Base-by-base conservation (phyloP, 163 green algal species). In the Chlamydomonas reinhardtii region DNA sequence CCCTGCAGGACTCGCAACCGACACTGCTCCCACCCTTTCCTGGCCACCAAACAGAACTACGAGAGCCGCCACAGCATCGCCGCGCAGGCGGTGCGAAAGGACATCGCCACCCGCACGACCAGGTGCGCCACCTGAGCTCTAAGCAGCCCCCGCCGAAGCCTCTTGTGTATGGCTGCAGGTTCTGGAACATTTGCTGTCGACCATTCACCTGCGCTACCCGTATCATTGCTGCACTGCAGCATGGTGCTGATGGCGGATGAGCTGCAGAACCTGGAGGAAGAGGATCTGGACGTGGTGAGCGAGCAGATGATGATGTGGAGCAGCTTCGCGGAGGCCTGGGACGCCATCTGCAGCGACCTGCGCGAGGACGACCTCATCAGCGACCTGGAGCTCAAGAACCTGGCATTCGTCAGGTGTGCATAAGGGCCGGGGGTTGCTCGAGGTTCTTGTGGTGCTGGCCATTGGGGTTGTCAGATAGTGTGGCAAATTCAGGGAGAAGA, bases 251-350 rank as follows among this genome's bases (percentile, higher is more conserved):
- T 79, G 80, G 79, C 54, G 6, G 80, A 78, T 16, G 80, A 78
- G 54, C 80, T 79, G 20, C 12, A 71, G 4, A 39, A 65, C 32
- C 31, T 86, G 80, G 80, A 86, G 54, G 80, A 79, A 11, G 80
- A 79, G 14, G 80, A 86, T 29, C 69, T 86, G 54, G 80, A 86
- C n/a, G 80, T 80, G 69, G 80, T 86, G 32, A 69, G 35, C 17
- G 79, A 86, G 79, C 80, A 86, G 71, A 86, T 86, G 80, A 86
- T 86, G 80, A 86, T 86, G 80, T 86, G 80, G 80, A 74, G 54
- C 54, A 64, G n/a, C 80, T 95, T 95, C 73, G 89, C 86, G 37
- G 88, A 93, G 54, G 92, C 92, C 29, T 95, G 93, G 91, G 93
- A 95, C 65, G 86, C 74, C 1, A 85, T 94, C 19, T 88, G 94